Evolutionary conservation across 1,284 basidiomycete genomes (phyloP).

Genomic region (Sanghuangporus weigelae): DNA sequence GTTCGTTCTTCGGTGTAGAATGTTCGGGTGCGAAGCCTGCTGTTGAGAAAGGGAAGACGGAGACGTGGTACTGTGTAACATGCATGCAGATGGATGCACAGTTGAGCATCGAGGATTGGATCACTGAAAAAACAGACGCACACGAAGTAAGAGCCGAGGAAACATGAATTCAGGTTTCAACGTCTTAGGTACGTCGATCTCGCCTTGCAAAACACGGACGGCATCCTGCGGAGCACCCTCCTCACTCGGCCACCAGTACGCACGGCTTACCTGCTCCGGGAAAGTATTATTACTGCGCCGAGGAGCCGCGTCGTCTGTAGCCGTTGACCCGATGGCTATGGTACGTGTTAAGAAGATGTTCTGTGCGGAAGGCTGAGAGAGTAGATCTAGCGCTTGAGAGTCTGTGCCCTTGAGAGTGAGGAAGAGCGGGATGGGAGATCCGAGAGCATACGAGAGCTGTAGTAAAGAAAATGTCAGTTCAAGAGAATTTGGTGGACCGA

Average conservation of each 20-base stretch:
- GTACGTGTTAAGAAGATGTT: constrained; percentile 29
- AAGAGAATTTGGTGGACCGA: neutral
- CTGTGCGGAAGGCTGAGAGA: constrained; percentile 36
- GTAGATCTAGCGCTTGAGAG: constrained; percentile 44
- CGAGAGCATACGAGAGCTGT: constrained; percentile 44
- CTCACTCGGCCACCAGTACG: constrained; percentile 42
- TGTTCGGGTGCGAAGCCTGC: constrained; percentile 37
- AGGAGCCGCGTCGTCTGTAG: constrained; percentile 34
- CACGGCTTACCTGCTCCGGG: constrained; percentile 35
- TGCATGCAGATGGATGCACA: neutral
- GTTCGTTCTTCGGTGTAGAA: constrained; percentile 20
- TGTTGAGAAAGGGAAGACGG: constrained; percentile 28
- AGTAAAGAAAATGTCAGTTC: neutral
- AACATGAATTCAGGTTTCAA: constrained; percentile 51
- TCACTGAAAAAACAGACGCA: constrained; percentile 21
- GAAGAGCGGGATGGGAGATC: constrained; percentile 44
- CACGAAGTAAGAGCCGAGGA: constrained; percentile 44
- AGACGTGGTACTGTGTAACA: constrained; percentile 12
- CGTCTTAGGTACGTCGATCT: constrained; percentile 41
- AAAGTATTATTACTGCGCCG: constrained; percentile 45
- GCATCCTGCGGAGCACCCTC: constrained; percentile 14
- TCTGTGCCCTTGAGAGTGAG: constrained; percentile 40
- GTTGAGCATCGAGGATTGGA: neutral
- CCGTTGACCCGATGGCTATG: constrained; percentile 42
- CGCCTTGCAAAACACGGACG: constrained; percentile 40